Base-by-base conservation (phyloP, 177 flowering plant genomes). In the Viscum album region DNA sequence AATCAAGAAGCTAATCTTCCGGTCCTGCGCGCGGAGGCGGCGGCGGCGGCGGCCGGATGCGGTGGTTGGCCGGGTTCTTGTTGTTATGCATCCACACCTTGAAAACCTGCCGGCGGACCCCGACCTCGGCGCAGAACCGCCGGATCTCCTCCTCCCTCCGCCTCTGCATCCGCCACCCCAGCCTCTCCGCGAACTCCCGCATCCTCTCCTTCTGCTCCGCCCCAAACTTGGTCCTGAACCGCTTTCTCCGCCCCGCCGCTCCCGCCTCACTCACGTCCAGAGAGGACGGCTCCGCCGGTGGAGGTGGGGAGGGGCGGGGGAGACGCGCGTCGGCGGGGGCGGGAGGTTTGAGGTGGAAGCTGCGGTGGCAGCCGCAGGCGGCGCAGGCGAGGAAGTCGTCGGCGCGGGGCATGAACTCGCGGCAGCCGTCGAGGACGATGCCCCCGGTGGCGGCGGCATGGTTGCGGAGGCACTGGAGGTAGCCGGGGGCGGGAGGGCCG, bases 331-430 rank as follows among this genome's bases (percentile, higher is more conserved):
- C 10, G 80, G 72, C 28, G 81, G 78, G 34, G 75, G 67, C 28
- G 72, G 76, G 15, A 74, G 79, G 83, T 58, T 74, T 80, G 16
- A 86, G 79, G 82, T 85, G 89, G 64, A 85, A 85, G 72, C 83
- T 85, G 23, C 87, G 77, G 84, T 85, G 87, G 65, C 89, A 85
- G 2, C 79, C 78, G 62, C 89, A 85, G 8, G 84, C 89, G 0
- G 86, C 86, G 56, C 89, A 86, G 41, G 68, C 73, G n/a, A 86
- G 71, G 35, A 83, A 81, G 21, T 79, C 81, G 28, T 79, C 83
- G 23, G 79, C 82, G 35, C 81, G 64, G 32, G 78, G 81, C 87
- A 84, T 82, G 82, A 86, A 86, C 82, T 86, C 89, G 0, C 87
- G 81, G 73, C 89, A 86, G 4, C 89, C 87, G 52, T 86, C 86